Evolutionary conservation across 352 stramenopile genomes (phyloP).

Genomic region (Globisporangium acanthophoron): DNA sequence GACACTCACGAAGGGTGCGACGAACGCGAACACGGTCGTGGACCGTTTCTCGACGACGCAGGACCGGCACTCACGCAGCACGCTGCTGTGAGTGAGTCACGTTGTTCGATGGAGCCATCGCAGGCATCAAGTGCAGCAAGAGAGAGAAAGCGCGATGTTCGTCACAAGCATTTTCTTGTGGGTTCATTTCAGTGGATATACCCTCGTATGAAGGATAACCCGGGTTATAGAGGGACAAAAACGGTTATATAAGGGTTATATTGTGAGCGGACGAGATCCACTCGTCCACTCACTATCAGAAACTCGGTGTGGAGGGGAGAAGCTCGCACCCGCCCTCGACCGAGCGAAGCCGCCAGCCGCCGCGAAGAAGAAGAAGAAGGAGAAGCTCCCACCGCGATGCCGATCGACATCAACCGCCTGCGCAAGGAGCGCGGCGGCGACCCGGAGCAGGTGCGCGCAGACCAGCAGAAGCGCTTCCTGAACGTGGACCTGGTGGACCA

Average conservation of each 20-base stretch:
- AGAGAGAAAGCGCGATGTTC: not conserved
- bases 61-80: constrained; percentile 61
- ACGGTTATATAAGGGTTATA: too few species aligned
- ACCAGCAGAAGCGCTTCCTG: constrained; percentile 93
- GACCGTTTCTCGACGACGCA: constrained; percentile 73
- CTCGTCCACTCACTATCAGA: too few species aligned
- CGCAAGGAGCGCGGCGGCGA: constrained; percentile 94
- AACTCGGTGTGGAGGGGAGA: not conserved
- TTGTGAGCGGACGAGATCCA: too few species aligned
- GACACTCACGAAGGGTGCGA: constrained; percentile 76
- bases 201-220: too few species aligned
- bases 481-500: constrained; percentile 93
- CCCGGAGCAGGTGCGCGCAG: constrained; percentile 91
- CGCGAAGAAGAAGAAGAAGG: too few species aligned
- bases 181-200: not conserved
- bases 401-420: constrained; percentile 98
- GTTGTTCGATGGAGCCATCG: not conserved
- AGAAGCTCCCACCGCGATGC: constrained; percentile 63
- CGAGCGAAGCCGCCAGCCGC: too few species aligned
- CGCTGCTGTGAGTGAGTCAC: constrained; percentile 25
- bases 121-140: not conserved
- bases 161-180: constrained; percentile 1
- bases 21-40: constrained; percentile 72
- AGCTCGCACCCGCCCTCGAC: not conserved
- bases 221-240: not conserved